These are phyloP conservation scores for Lichtheimia ornata DNA, from an alignment of 371 early-diverging fungal species.

Conservation along the genomic window DNA sequence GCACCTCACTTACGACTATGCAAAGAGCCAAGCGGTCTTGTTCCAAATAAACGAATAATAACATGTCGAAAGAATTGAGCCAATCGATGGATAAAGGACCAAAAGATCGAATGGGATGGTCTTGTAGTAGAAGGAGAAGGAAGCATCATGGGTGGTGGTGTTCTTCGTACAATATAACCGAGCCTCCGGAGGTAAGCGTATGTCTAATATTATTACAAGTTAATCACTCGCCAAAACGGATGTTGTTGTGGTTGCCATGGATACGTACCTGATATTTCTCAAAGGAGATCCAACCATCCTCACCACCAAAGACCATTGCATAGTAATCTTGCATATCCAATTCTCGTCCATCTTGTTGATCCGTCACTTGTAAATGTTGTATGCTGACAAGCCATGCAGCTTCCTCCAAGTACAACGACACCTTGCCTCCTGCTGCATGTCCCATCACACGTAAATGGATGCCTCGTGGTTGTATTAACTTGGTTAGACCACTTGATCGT, in stretches of 20 bases:
- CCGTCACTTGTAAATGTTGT: constrained; percentile 30
- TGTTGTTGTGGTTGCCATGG: no score
- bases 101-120: neutral
- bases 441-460: constrained; percentile 18
- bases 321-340: constrained; percentile 25
- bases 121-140: no score
- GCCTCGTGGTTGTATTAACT: constrained; percentile 4
- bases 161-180: constrained; percentile 44
- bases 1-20: no score
- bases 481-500: constrained; percentile 7
- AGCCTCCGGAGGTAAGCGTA: constrained; percentile 57
- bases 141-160: neutral
- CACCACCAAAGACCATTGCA: constrained; percentile 20
- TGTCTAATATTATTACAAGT: neutral
- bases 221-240: neutral
- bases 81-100: neutral
- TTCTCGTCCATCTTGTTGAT: neutral
- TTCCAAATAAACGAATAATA: neutral
- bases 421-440: constrained; percentile 28
- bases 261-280: constrained; percentile 37
- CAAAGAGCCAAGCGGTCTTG: constrained; percentile 7
- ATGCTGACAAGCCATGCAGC: constrained; percentile 55
- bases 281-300: constrained; percentile 35
- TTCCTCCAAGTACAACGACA: constrained; percentile 49
- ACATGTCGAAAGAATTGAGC: neutral